These are phyloP conservation scores for Cucurbita ficifolia DNA, from an alignment of 306 rosid species.

Conservation along the genomic window DNA sequence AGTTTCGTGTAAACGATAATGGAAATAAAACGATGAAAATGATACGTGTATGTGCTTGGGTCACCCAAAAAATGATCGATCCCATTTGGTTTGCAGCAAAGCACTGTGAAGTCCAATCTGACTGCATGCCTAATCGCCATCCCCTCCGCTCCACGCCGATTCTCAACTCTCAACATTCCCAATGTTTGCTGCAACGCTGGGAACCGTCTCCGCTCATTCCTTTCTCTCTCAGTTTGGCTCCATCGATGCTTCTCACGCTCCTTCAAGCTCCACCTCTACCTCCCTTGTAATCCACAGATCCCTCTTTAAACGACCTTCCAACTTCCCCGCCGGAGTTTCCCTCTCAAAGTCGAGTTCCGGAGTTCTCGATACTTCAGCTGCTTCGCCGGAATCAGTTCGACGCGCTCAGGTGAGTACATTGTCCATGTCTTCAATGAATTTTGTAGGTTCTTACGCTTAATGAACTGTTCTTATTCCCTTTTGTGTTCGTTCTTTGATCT, in stretches of 20 bases:
- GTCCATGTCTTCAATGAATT: background rate
- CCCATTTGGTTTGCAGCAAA: background rate
- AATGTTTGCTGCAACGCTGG: constrained; percentile 31
- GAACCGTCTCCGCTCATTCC: constrained; percentile 26
- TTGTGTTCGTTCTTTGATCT: background rate
- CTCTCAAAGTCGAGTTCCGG: background rate
- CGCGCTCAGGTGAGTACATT: constrained; percentile 46
- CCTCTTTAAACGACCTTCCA: constrained; percentile 9
- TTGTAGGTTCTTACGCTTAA: background rate
- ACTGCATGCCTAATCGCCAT: background rate
- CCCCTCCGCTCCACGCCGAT: background rate
- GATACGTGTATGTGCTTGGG: background rate
- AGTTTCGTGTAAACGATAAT: no score
- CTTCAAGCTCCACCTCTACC: background rate
- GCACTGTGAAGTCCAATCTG: background rate
- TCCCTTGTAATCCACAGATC: constrained; percentile 17
- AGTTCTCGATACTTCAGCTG: constrained; percentile 9
- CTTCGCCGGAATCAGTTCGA: constrained; percentile 14
- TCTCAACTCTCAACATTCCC: constrained; percentile 26
- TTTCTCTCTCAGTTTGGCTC: constrained; percentile 26
- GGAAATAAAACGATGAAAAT: no score
- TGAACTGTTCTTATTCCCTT: background rate
- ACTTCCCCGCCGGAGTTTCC: constrained; percentile 20
- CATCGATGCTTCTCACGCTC: constrained; percentile 1
- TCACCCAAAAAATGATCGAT: background rate